Percentiles rank a stretch among this genome's conserved stretches.
phyloP scores from a whole-genome alignment of 1,139 yeast genomes.

The Zygotorulaspora mrakii region DNA sequence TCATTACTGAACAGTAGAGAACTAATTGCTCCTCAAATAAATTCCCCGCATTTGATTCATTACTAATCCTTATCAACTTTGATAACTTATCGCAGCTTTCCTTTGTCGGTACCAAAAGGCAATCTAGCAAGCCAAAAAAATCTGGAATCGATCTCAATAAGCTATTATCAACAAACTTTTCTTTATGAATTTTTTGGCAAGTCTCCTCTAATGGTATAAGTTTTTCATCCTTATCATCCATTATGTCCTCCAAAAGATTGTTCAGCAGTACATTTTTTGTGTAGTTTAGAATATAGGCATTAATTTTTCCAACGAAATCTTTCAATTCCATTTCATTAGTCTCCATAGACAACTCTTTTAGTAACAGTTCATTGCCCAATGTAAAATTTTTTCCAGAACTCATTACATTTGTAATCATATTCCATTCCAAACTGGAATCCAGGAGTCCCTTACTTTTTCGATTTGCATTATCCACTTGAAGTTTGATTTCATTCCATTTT shows the following conservation, averaged over 20 bases:
- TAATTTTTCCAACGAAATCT: slow-evolving; percentile 29
- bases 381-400: slow-evolving; percentile 26
- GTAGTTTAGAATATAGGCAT: slow-evolving; percentile 26
- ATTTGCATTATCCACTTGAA: slow-evolving; percentile 20
- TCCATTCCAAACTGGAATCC: slow-evolving; percentile 24
- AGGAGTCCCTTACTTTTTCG: slow-evolving; percentile 18
- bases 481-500: slow-evolving; percentile 31
- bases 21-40: slow-evolving; percentile 31
- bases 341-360: slow-evolving; percentile 20
- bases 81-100: slow-evolving; percentile 18
- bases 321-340: slow-evolving; percentile 25
- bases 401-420: slow-evolving; percentile 28
- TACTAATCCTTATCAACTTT: slow-evolving; percentile 21
- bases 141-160: slow-evolving; percentile 17
- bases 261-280: slow-evolving; percentile 21
- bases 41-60: slow-evolving; percentile 11
- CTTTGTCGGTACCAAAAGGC: slow-evolving; percentile 33
- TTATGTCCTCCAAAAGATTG: slow-evolving; percentile 23
- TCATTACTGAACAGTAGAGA: slow-evolving; percentile 34
- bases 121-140: slow-evolving; percentile 25
- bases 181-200: slow-evolving; percentile 18
- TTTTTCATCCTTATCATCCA: slow-evolving; percentile 17
- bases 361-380: slow-evolving; percentile 26
- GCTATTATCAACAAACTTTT: slow-evolving; percentile 18
- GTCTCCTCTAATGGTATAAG: slow-evolving; percentile 14